Evolutionary conservation across 495 filamentous ascomycete species (phyloP), one percentile per base, ranked within the genome.

Genomic region (Letharia lupina): DNA sequence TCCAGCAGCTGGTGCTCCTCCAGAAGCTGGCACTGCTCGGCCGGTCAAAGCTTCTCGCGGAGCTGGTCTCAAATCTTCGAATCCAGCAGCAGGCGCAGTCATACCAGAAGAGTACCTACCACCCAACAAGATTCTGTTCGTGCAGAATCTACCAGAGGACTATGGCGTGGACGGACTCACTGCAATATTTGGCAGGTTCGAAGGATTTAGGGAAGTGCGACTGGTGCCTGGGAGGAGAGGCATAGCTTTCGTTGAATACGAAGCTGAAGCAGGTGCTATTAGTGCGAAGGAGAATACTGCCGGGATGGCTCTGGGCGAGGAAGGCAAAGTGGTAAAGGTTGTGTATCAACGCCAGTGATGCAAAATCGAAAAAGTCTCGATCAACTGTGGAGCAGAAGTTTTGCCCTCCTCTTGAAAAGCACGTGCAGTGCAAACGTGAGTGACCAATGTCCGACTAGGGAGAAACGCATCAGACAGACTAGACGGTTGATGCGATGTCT

Each of bases 241-340:
- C 13, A 93, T 99, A 77, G 93, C 91, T 3, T 98, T 98, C 74
- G 91, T 97, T 68, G 95, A 99, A 76, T 99, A 96, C 78, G 91
- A 96, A 74, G 84, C 82, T 67, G 89, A 97, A 80, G 80, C 86
- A 18, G 91, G 91, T 13, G 92, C 95, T 54, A 97, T 97, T 69
- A 87, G 85, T 61, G 94, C 94, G 42, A 99, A 98, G 83, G 93
- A 98, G 82, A 88, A 90, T 68, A 94, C 90, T 39, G 89, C 90
- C 15, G 90, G 91, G n/a, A 91, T 96, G 89, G 74, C 85, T 16
- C 80, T 98, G 69, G 93, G 89, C 60, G 84, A 87, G 23, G 82
- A 85, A 42, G 83, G 82, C 68, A 83, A 86, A 76, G 73, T 81
- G 13, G 83, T 89, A 72, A 91, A 91, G 75, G 90, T 93, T 65